These are phyloP conservation scores for Diplosphaera chodatii DNA, from an alignment of 139 green algal species.

Conservation along the genomic window DNA sequence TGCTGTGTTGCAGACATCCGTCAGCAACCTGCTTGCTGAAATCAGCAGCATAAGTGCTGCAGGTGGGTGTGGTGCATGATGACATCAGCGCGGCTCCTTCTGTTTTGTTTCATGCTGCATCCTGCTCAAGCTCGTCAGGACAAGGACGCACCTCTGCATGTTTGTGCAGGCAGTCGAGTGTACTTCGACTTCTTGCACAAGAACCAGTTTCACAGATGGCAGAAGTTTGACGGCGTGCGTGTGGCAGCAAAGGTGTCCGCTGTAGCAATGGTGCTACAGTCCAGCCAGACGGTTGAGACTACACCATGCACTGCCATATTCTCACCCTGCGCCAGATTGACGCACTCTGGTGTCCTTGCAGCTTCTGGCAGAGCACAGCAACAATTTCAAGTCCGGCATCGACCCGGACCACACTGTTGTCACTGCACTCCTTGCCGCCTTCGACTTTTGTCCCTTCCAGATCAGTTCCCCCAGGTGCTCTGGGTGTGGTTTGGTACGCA, in stretches of 20 bases:
- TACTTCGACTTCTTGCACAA: neutral
- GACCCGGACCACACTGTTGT: neutral
- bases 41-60: neutral
- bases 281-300: no score
- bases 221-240: neutral
- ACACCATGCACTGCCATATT: no score
- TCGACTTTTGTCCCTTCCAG: neutral
- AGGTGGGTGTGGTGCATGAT: no score
- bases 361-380: neutral
- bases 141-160: no score
- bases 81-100: no score
- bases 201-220: neutral
- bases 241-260: neutral
- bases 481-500: no score
- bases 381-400: neutral
- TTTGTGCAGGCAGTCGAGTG: neutral
- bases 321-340: no score
- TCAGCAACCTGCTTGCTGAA: neutral
- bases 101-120: no score
- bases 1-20: neutral
- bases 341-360: neutral
- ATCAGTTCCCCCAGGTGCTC: neutral
- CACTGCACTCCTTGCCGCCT: neutral
- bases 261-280: no score
- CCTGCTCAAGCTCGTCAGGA: no score